These are phyloP conservation scores for Neofusicoccum umdonicola DNA, from an alignment of 2,329 filamentous ascomycete species.

Conservation along the genomic window DNA sequence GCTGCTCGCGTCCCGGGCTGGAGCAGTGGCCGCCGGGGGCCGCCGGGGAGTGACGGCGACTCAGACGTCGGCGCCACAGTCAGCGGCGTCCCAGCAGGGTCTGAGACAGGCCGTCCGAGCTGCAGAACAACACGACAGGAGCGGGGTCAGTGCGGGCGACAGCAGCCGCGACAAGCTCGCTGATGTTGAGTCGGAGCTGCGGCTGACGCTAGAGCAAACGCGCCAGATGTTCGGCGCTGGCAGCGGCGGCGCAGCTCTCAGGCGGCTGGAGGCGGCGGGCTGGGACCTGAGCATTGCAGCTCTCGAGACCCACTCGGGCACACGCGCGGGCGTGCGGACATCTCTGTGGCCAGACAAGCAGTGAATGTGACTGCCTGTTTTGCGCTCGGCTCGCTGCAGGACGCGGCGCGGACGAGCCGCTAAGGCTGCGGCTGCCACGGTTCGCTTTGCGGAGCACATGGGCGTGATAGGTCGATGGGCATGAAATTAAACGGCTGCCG, in stretches of 20 bases:
- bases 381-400: slow-evolving; percentile 4
- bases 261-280: slow-evolving; percentile 40
- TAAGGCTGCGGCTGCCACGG: too few species aligned
- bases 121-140: neutral
- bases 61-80: neutral
- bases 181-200: slow-evolving; percentile 16
- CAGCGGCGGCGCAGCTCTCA: slow-evolving; percentile 3
- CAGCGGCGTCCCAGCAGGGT: slow-evolving; percentile 2
- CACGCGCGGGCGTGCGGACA: slow-evolving; percentile 21
- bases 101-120: neutral
- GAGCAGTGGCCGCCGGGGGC: neutral
- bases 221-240: slow-evolving; percentile 43
- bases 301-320: slow-evolving; percentile 63
- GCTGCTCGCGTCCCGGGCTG: slow-evolving; percentile 37
- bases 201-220: slow-evolving; percentile 37
- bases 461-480: neutral
- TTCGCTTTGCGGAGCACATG: too few species aligned
- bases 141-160: neutral
- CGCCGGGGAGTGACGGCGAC: neutral
- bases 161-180: neutral
- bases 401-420: neutral
- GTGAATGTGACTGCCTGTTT: slow-evolving; percentile 8
- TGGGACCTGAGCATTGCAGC: slow-evolving; percentile 67
- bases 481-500: slow-evolving; percentile 2
- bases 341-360: slow-evolving; percentile 2